phyloP scores from a whole-genome alignment of 2,329 filamentous ascomycete genomes.

The Botrytis paeoniae region DNA sequence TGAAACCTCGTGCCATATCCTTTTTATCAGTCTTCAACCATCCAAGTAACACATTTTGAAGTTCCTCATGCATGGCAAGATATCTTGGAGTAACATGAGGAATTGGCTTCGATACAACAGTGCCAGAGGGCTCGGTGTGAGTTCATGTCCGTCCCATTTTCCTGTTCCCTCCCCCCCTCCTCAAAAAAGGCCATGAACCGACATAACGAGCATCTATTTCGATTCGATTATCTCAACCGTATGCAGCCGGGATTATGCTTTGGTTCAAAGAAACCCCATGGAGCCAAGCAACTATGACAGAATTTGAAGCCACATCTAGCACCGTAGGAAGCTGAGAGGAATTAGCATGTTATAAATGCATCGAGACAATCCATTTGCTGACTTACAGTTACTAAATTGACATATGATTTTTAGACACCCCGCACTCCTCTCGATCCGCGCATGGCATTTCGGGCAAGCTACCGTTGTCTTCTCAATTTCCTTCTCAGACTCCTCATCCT shows the following conservation, averaged over 20 bases:
- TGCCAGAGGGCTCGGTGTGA: too few relatives aligned
- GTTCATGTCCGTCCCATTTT: background rate
- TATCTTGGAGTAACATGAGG: background rate
- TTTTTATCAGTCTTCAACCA: background rate
- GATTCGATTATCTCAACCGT: background rate
- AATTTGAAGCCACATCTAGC: background rate
- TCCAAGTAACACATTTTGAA: too few relatives aligned
- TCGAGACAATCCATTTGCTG: fast-evolving
- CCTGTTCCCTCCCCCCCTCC: fast-evolving
- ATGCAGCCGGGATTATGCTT: background rate
- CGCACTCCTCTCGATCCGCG: background rate
- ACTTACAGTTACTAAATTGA: background rate
- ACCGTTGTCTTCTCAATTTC: background rate
- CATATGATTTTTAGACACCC: background rate
- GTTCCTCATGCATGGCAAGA: background rate
- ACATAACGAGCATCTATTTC: background rate
- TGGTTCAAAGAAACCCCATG: background rate
- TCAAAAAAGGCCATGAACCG: background rate
- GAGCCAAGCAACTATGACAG: background rate
- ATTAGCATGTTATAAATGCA: background rate
- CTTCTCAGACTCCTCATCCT: background rate
- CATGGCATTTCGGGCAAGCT: background rate
- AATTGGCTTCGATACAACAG: background rate
- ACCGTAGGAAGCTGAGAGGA: background rate
- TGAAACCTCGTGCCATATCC: background rate